Conservation (phyloP, 1,284 basidiomycete species). For the Peniophora sp. region DNA sequence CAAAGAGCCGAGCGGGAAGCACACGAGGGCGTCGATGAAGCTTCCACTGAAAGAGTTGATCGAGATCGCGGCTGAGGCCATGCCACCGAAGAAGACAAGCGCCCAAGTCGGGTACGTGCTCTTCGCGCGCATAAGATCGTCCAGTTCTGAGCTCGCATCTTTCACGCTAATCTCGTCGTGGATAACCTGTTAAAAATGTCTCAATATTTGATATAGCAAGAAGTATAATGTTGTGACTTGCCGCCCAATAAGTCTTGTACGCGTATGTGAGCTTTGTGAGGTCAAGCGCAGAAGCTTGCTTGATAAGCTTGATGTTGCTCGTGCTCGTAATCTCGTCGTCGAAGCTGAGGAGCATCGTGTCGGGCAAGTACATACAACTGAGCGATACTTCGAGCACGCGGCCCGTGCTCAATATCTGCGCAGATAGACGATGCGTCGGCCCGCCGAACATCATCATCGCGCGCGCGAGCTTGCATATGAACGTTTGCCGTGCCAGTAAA, state of each 20-base stretch:
- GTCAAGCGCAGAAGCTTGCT: constrained; percentile 69
- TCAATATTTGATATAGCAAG: too few species aligned
- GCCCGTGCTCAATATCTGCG: constrained; percentile 83
- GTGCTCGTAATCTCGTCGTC: constrained; percentile 82
- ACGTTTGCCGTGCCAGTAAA: constrained; percentile 83
- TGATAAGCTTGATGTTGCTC: constrained; percentile 79
- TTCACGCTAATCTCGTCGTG: constrained; percentile 82
- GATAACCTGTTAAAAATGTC: too few species aligned
- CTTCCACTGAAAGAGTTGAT: constrained; percentile 66
- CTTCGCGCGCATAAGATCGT: constrained; percentile 66
- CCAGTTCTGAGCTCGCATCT: constrained; percentile 68
- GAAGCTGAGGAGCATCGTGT: constrained; percentile 77
- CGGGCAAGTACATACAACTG: constrained; percentile 83
- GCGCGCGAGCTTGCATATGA: constrained; percentile 82
- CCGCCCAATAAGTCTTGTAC: constrained; percentile 79
- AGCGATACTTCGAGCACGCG: constrained; percentile 80
- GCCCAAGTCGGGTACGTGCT: constrained; percentile 61
- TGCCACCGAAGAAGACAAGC: constrained; percentile 70
- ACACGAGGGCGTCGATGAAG: constrained; percentile 73
- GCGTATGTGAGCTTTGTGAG: constrained; percentile 74
- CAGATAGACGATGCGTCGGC: constrained; percentile 82
- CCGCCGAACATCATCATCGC: constrained; percentile 96
- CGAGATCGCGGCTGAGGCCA: constrained; percentile 79
- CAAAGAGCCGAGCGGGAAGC: constrained; percentile 76
- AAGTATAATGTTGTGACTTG: constrained; percentile 25